Conservation (phyloP, 306 rosid species). For the Ammopiptanthus mongolicus region DNA sequence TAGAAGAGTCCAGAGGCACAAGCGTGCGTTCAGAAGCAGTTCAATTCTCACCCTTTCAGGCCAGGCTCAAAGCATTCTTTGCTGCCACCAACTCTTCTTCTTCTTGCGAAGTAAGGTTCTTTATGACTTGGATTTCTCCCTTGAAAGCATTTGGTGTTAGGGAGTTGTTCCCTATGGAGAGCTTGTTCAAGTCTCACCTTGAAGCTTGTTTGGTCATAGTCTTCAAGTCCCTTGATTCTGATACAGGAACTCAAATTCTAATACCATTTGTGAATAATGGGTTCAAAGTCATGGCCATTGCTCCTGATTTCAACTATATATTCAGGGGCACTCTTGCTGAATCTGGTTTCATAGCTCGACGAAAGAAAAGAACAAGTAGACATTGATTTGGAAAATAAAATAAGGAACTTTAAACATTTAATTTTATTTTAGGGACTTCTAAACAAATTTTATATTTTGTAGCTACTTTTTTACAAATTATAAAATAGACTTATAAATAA, state of each 20-base stretch:
- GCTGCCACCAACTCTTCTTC: slow-evolving; percentile 18
- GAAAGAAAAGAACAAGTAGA: background rate
- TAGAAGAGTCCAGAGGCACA: slow-evolving; percentile 34
- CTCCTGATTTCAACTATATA: slow-evolving; percentile 56
- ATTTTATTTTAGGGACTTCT: no score
- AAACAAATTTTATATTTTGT: no score
- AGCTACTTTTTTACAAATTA: no score
- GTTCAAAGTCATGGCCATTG: no score
- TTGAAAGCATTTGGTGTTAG: slow-evolving; percentile 48
- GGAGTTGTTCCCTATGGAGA: slow-evolving; percentile 60
- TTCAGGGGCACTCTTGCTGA: slow-evolving; percentile 72
- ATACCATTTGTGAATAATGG: slow-evolving; percentile 45
- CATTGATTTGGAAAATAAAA: no score
- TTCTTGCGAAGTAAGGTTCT: slow-evolving; percentile 49
- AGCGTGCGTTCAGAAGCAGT: slow-evolving; percentile 24
- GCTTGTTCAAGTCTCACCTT: slow-evolving; percentile 70
- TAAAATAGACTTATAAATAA: no score
- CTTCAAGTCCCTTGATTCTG: slow-evolving; percentile 64
- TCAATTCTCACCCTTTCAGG: slow-evolving; percentile 20
- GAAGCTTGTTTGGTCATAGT: slow-evolving; percentile 69
- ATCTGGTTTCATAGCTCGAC: slow-evolving; percentile 52
- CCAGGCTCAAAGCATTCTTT: slow-evolving; percentile 46
- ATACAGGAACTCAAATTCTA: slow-evolving; percentile 40
- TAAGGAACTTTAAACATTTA: no score
- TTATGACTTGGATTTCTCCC: slow-evolving; percentile 94